Evolutionary conservation across 768 basidiomycete genomes (phyloP), one percentile per base, ranked within the genome.

Genomic region (Chalciporus sphaerocephalus): DNA sequence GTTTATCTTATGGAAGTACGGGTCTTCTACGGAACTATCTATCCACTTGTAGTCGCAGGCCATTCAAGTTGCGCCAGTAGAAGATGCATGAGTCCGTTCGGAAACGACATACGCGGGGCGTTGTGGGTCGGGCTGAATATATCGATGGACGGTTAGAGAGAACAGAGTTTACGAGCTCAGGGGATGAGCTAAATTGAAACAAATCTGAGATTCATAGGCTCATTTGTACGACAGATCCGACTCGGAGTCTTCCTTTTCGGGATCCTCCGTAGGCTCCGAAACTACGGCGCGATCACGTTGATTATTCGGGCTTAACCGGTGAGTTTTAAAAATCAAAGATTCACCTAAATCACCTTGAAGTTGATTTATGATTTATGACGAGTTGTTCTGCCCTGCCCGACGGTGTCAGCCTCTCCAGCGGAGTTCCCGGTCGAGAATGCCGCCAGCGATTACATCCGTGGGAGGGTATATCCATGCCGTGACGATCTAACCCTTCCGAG

Each of bases 171-270:
- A 51, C 17, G 18, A 38, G 33, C 20, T 54, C 57, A 57, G 54
- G 58, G 57, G 58, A 24, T 37, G 24, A 35, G 39, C 43, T 47
- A 51, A 55, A 44, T 51, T 41, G 51, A 38, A 16, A 40, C 35
- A 30, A 60, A 64, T 65, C 65, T 66, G 39, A 66, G 60, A 62
- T 64, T 67, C 42, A 47, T 54, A 36, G 43, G 42, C 46, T 48
- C 49, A 47, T 56, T 45, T 52, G 25, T 40, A 13, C 42, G 42
- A 47, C 44, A 50, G 39, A 52, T 52, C 41, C 30, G 30, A n/a
- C 15, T n/a, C 43, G 36, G 38, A 51, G 50, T 51, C 47, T 40
- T 38, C 32, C 40, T 27, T 35, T 44, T 52, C 65, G 59, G 65
- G 51, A 50, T 53, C 38, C 52, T 47, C 60, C 51, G 54, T 48